These are phyloP conservation scores for Turnera subulata DNA, from an alignment of 345 rosid genomes.

Conservation along the genomic window DNA sequence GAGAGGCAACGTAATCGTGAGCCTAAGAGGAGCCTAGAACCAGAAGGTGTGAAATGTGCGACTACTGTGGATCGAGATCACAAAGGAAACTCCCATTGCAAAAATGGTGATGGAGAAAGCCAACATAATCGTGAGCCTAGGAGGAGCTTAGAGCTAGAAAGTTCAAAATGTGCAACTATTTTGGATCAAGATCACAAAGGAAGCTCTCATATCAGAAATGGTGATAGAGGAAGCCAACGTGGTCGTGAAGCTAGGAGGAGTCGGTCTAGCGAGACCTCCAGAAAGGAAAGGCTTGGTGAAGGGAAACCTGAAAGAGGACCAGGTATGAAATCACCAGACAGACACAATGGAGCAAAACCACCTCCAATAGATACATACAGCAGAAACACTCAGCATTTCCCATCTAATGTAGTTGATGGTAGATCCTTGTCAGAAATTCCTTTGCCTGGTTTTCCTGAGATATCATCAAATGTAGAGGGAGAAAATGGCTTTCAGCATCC, in stretches of 20 bases:
- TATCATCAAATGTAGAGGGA: not conserved
- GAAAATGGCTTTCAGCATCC: slow-evolving; percentile 6
- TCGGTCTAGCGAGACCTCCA: slow-evolving; percentile 26
- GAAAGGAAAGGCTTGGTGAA: slow-evolving; percentile 21
- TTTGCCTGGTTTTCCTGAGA: slow-evolving; percentile 8
- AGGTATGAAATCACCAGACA: slow-evolving; percentile 25
- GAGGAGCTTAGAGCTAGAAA: slow-evolving; percentile 31
- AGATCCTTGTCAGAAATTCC: slow-evolving; percentile 24
- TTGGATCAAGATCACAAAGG: slow-evolving; percentile 10
- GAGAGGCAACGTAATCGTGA: slow-evolving; percentile 24
- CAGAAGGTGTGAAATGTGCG: slow-evolving; percentile 16
- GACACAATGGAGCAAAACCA: slow-evolving; percentile 26
- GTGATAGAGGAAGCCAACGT: slow-evolving; percentile 25
- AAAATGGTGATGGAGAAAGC: slow-evolving; percentile 19
- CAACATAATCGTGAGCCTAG: slow-evolving; percentile 18
- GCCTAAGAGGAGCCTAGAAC: slow-evolving; percentile 28
- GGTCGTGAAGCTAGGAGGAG: slow-evolving; percentile 21
- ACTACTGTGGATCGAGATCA: not conserved
- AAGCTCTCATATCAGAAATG: not conserved
- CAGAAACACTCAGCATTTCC: slow-evolving; percentile 10
- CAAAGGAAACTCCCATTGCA: slow-evolving; percentile 10
- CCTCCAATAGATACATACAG: slow-evolving; percentile 24
- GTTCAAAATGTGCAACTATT: slow-evolving; percentile 3
- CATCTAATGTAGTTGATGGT: slow-evolving; percentile 14
- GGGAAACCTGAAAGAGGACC: slow-evolving; percentile 26